Base-by-base conservation (phyloP, 2,329 filamentous ascomycete genomes). In the Botrytis tulipae region DNA sequence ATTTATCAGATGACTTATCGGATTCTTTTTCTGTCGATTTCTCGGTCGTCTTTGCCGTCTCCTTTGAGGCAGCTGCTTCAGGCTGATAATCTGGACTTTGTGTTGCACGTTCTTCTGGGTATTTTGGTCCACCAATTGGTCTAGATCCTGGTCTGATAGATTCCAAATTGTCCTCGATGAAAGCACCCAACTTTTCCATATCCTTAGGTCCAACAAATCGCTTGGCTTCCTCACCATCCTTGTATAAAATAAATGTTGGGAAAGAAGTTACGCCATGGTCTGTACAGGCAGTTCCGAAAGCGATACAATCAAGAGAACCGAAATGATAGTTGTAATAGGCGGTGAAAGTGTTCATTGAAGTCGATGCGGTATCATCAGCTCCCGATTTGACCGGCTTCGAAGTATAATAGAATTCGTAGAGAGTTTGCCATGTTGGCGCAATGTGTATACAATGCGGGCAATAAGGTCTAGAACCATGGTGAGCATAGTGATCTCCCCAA, bases 251-350 rank as follows among this genome's bases (percentile, higher is more conserved):
- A 62, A 97, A 92, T 1, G 90, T 92, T 0, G 96, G 96, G 80
- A 89, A 98, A 29, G 88, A 89, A 67, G 82, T 80, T 71, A 98
- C 87, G 2, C 89, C 85, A 76, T 94, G 86, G 42, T 89, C 86
- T 68, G 83, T 82, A 83, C 96, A 99, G 22, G 93, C 85, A 80
- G 97, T 93, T 74, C 89, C 92, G 81, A 91, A 93, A 44, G 93
- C 93, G 70, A 94, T 84, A 82, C 96, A 99, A 83, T 99, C 94
- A 76, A 99, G 84, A 73, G 88, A 89, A 44, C 88, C 95, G 80
- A 99, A 98, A 78, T 93, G 90, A 82, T 97, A 95, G 83, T 95
- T 90, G 83, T 98, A 98, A 82, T 90, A 96, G 72, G 91, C 87
- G 46, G 91, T 90, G 80, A 98, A 98, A 42, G 84, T 83, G 59